Percentiles rank a stretch among this genome's conserved stretches.
phyloP scores from a whole-genome alignment of 2,329 filamentous ascomycete species.

The Fusarium decemcellulare region DNA sequence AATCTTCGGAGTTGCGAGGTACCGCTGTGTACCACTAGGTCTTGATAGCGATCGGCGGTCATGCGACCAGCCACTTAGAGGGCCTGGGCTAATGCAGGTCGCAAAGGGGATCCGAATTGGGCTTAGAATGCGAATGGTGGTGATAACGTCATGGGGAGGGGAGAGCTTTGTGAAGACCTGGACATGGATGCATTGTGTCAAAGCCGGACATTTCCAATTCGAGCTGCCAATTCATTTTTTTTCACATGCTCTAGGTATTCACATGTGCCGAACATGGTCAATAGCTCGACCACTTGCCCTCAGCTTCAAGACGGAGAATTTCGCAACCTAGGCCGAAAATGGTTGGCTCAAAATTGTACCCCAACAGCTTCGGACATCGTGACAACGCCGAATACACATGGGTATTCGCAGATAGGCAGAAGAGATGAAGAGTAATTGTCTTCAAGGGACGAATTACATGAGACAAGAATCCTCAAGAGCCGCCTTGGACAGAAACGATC shows the following conservation, averaged over 20 bases:
- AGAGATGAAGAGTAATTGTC: not conserved
- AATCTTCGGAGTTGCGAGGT: not conserved
- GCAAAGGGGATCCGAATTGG: constrained; percentile 32
- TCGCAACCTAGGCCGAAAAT: constrained; percentile 40
- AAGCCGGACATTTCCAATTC: not conserved
- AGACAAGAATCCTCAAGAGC: not conserved
- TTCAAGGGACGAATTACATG: not conserved
- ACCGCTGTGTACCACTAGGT: not conserved
- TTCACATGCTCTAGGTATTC: constrained; percentile 11
- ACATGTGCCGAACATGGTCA: not conserved
- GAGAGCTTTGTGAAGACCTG: not conserved
- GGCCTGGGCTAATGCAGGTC: constrained; percentile 25
- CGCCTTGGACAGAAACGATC: not conserved
- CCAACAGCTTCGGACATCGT: not conserved
- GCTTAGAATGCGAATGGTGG: constrained; percentile 45
- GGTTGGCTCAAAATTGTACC: not conserved
- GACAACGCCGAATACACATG: not conserved
- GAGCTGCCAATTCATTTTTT: not conserved
- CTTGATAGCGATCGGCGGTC: constrained; percentile 11
- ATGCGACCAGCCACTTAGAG: constrained; percentile 32
- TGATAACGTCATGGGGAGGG: not conserved
- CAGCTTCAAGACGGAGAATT: not conserved
- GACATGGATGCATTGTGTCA: no score
- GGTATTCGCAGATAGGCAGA: not conserved
- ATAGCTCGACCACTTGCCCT: not conserved